These are phyloP conservation scores for Penicillium manginii DNA, from an alignment of 495 filamentous ascomycete species.

Conservation along the genomic window DNA sequence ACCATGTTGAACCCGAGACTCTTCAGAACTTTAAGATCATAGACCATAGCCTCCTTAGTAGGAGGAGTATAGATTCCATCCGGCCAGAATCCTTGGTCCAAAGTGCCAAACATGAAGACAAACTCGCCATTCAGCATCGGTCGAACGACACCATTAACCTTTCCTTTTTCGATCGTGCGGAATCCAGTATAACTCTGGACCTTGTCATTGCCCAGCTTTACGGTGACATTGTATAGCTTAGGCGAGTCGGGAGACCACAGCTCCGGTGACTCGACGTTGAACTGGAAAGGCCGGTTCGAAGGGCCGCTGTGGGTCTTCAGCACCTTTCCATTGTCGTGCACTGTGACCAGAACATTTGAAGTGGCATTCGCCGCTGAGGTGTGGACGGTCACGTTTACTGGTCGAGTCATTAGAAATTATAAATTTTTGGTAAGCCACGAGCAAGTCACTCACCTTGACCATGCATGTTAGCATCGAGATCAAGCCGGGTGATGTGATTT, in stretches of 20 bases:
- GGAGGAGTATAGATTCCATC: slow-evolving; percentile 67
- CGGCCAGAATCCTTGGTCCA: slow-evolving; percentile 74
- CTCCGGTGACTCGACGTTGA: slow-evolving; percentile 52
- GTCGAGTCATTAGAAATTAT: slow-evolving; percentile 23
- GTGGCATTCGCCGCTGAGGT: slow-evolving; percentile 32
- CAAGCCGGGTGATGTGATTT: slow-evolving; percentile 57
- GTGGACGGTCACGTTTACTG: slow-evolving; percentile 57
- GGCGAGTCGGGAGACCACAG: slow-evolving; percentile 66
- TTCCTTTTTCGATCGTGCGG: slow-evolving; percentile 58
- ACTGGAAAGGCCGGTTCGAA: slow-evolving; percentile 52
- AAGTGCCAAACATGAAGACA: slow-evolving; percentile 65
- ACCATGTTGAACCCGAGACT: slow-evolving; percentile 67
- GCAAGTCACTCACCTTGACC: slow-evolving; percentile 52
- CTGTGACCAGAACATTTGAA: slow-evolving; percentile 42
- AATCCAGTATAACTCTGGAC: slow-evolving; percentile 69
- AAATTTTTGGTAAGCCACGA: not conserved
- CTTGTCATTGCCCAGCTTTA: slow-evolving; percentile 57
- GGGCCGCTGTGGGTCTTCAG: slow-evolving; percentile 43
- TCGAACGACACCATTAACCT: slow-evolving; percentile 60
- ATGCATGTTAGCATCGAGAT: slow-evolving; percentile 60
- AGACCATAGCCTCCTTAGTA: slow-evolving; percentile 65
- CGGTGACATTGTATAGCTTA: slow-evolving; percentile 62
- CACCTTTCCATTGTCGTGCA: slow-evolving; percentile 45
- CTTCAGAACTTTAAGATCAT: slow-evolving; percentile 63
- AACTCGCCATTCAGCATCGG: slow-evolving; percentile 67